A percentile compares a stretch with the other conserved stretches of the same genome.
phyloP scores from a whole-genome alignment of 1,139 yeast species.

The Geotrichum candidum region DNA sequence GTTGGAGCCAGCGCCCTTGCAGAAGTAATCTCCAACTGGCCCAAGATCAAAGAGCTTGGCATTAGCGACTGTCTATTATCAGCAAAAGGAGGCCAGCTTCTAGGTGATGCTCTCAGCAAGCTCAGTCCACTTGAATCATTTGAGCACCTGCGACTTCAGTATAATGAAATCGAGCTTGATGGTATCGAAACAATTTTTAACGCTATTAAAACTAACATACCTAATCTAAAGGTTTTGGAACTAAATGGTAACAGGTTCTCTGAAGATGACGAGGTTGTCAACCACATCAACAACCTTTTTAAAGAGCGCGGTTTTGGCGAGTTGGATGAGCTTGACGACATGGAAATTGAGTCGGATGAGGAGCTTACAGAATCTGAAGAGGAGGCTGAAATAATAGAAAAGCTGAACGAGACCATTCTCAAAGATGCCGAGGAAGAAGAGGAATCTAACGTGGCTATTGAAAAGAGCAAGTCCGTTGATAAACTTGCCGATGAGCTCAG shows the following conservation, averaged over 20 bases:
- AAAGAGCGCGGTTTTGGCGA: slow-evolving; percentile 74
- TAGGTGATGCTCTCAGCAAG: slow-evolving; percentile 38
- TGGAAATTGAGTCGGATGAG: slow-evolving; percentile 84
- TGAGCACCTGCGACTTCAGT: slow-evolving; percentile 67
- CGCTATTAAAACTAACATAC: slow-evolving; percentile 51
- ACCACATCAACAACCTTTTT: slow-evolving; percentile 53
- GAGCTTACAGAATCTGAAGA: slow-evolving; percentile 73
- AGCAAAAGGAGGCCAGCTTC: slow-evolving; percentile 59
- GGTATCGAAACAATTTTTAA: slow-evolving; percentile 54
- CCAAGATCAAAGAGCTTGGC: slow-evolving; percentile 62
- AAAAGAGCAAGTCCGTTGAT: slow-evolving; percentile 46
- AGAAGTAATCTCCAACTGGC: slow-evolving; percentile 50
- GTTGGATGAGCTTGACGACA: slow-evolving; percentile 85
- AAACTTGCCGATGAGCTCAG: slow-evolving; percentile 55
- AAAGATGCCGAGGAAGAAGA: slow-evolving; percentile 42
- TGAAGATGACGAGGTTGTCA: slow-evolving; percentile 62
- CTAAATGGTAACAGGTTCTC: slow-evolving; percentile 87
- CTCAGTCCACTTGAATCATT: slow-evolving; percentile 35
- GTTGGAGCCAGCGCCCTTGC: slow-evolving; percentile 75
- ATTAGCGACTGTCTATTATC: slow-evolving; percentile 86
- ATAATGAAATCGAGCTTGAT: slow-evolving; percentile 73
- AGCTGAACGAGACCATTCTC: slow-evolving; percentile 36
- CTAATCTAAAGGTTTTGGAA: slow-evolving; percentile 61
- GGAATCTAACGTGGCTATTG: slow-evolving; percentile 32
- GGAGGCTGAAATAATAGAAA: slow-evolving; percentile 58